Conservation (phyloP, 768 basidiomycete genomes). For the Podaxis carcinomalis region DNA sequence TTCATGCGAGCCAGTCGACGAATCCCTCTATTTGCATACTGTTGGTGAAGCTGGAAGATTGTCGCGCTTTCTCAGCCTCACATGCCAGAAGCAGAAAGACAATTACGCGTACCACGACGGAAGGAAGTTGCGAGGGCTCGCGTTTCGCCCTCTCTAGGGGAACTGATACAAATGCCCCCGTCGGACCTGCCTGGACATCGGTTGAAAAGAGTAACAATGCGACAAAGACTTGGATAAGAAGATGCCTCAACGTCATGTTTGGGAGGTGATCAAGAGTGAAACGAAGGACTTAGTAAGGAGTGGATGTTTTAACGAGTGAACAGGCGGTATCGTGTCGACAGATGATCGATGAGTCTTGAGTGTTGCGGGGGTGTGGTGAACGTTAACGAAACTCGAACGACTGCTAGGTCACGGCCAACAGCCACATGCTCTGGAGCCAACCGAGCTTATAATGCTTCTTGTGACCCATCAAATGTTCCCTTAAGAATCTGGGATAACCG, state of each 20-base stretch:
- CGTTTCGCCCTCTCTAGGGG: background rate
- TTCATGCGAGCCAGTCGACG: conserved; percentile 56
- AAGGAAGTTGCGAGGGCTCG: background rate
- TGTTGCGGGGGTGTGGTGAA: background rate
- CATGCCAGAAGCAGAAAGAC: background rate
- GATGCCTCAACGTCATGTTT: background rate
- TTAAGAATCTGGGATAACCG: background rate
- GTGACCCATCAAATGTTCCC: background rate
- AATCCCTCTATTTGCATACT: conserved; percentile 50
- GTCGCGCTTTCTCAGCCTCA: background rate
- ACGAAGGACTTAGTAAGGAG: background rate
- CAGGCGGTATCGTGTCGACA: background rate
- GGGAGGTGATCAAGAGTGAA: background rate
- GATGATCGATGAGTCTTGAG: background rate
- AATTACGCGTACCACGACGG: background rate
- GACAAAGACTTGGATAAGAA: background rate
- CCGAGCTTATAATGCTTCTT: background rate
- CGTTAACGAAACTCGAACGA: background rate
- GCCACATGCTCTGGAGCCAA: background rate
- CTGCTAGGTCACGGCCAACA: background rate
- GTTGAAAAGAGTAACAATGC: background rate
- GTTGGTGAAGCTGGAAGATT: conserved; percentile 46
- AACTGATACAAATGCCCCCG: background rate
- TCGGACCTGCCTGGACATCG: background rate
- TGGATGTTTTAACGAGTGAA: background rate